Evolutionary conservation across 2,329 filamentous ascomycete genomes (phyloP), one percentile per base, ranked within the genome.

Genomic region (Aspergillus sp.): DNA sequence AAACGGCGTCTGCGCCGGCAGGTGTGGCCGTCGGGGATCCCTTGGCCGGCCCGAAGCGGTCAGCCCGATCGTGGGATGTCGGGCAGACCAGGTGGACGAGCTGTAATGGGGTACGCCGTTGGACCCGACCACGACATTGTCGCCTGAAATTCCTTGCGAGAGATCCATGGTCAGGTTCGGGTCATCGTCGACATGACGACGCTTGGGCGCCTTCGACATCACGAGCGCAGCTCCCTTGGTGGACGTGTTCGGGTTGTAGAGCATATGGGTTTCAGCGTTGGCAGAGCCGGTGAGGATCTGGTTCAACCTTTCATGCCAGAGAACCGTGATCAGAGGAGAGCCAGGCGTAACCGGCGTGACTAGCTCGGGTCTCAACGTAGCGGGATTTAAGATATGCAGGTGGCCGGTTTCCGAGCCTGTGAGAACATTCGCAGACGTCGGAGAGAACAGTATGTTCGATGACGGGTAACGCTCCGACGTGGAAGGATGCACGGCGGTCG

Each of bases 251-350:
- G 91, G 91, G 52, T 83, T 89, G 66, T 91, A 98, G 29, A 98
- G 78, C 26, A 96, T 74, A 51, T 88, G 89, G 0, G 83, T 86
- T 59, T 93, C 83, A 35, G 80, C 79, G 52, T 95, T 94, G 32
- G 86, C 86, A 28, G 89, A 95, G 37, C 88, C 89, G 6, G 89
- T 93, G 42, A 96, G 62, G 50, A 98, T 94, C 54, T 98, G 91
- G 56, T 98, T 96, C 52, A 98, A 77, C 59, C 86, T 93, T 13
- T 82, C 72, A 52, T 98, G 89, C 91, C 91, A 98, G 41, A 83
- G 69, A 15, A 93, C 85, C 2, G 80, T 78, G 40, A 96, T 83
- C 6, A 98, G 65, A 1, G 89, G 75, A 4, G 79, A 83, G 10
- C 81, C 82, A 1, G 86, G 80, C 0, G 89, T 95, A n/a, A 98